Base-by-base conservation (phyloP, 2,329 filamentous ascomycete species). In the Colletotrichum salicis region DNA sequence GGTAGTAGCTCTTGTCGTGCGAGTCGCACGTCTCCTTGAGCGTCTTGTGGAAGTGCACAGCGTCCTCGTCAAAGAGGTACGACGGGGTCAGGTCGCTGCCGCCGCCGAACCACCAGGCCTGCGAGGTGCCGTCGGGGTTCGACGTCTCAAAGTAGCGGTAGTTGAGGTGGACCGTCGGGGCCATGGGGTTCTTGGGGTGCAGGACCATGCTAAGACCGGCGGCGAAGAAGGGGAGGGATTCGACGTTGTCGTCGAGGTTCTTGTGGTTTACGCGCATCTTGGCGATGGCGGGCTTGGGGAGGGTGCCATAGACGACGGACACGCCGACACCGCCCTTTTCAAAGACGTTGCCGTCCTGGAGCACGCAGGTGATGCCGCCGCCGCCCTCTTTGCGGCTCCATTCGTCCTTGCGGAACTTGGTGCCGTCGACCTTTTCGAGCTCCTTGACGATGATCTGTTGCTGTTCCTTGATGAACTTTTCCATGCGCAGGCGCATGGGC, bases 91-190 rank as follows among this genome's bases (percentile, higher is more conserved):
- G 84, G 82, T 99, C 96, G 64, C 94, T 95, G 68, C 96, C 96
- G 62, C 96, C 96, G 74, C 96, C 96, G 78, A 97, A 99, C 96
- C 96, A 99, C 96, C 96, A 99, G 8, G 95, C 93, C 75, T 96
- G 94, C 64, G 87, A 92, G 75, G 87, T 93, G 55, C 93, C 94
- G 77, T 96, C 92, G 10, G 93, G 89, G 77, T 96, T 93, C 72
- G 94, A 93, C 1, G 96, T 99, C 86, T 99, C 96, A 79, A 99
- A 99, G 84, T 99, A 99, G 69, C 96, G 91, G 86, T 98, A 98
- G 86, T 99, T 99, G 76, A 99, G 88, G 82, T 99, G 96, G 22
- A 99, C 96, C 0, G 96, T 99, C 0, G 96, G 96, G 8, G 96
- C 96, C 92, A 97, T 97, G 59, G 96, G 96, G 83, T 99, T 99